Evolutionary conservation across 495 filamentous ascomycete genomes (phyloP).

Genomic region (Glutinoglossum americanum): DNA sequence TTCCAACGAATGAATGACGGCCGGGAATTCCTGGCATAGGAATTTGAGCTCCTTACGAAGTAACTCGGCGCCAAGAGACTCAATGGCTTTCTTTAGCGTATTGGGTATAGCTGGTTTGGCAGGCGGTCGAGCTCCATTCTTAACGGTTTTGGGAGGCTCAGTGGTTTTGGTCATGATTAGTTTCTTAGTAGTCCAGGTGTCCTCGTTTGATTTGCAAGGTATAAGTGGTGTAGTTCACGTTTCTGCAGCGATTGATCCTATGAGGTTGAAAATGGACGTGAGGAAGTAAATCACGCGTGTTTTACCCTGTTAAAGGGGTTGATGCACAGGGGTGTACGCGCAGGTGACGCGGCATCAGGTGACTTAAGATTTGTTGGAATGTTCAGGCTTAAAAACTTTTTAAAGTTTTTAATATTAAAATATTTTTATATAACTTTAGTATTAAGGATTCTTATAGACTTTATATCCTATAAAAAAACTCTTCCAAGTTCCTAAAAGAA

Average conservation of each 20-base stretch:
- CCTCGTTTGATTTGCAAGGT: neutral
- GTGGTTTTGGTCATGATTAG: neutral
- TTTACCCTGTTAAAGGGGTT: no score
- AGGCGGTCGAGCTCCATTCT: neutral
- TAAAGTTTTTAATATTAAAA: no score
- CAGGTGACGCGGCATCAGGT: neutral
- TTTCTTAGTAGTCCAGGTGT: neutral
- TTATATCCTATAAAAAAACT: no score
- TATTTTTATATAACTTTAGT: no score
- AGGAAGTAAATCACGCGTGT: neutral
- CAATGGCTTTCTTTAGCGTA: neutral
- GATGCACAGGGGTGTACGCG: neutral
- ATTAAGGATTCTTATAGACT: no score
- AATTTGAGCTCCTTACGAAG: neutral
- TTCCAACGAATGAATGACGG: neutral
- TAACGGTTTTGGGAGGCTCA: neutral
- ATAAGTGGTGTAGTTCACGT: neutral
- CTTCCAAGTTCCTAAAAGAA: no score
- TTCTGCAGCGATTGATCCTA: neutral
- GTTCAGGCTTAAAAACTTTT: no score
- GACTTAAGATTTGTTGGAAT: no score
- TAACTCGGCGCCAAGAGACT: neutral
- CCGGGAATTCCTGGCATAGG: neutral
- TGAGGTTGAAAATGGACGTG: neutral
- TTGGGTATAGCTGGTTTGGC: neutral